Base-by-base conservation (phyloP, 2,329 filamentous ascomycete species). In the Phyllosticta capitalensis region DNA sequence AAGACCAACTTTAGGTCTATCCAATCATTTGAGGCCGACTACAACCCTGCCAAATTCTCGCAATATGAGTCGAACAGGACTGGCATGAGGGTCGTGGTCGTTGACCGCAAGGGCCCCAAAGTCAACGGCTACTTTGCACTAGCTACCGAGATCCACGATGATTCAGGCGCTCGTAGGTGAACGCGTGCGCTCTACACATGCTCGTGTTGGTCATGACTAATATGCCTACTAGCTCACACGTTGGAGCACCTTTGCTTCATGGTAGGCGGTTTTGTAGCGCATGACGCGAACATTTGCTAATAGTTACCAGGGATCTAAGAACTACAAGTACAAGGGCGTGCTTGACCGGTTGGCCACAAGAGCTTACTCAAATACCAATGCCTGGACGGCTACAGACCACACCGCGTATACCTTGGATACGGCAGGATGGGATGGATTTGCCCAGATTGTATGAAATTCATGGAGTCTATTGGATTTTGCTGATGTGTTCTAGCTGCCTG, bases 1-100 rank as follows among this genome's bases (percentile, higher is more conserved):
- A 70, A 70, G 58, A 70, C 76, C 2, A 83, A 86, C 68, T 97
- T 97, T 76, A 89, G 86, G 72, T 88, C 86, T 67, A 79, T 96
- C 54, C 90, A 96, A 70, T 85, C 83, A 68, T 96, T 99, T 76
- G 82, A 88, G 65, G 87, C 89, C 7, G 89, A 96, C 70, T 99
- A 96, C 77, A 90, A 92, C 12, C 89, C 92, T 10, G 88, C 88
- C 63, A 84, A 82, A 59, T 88, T 99, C 73, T 92, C 90, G 21
- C 92, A 96, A 72, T 99, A 99, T 88, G 90, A 95, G 69, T 99
- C 94, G 5, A 85, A 90, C 67, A 83, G 90, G 64, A 99, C 92
- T 63, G 94, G 94, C 56, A 94, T 99, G 90, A 87, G 92, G 66
- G 88, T 96, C 33, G 85, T 96, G 49, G 89, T 96, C 55, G 90